A percentile compares a stretch with the other conserved stretches of the same genome.
phyloP scores from a whole-genome alignment of 164 flowering plant genomes.

The Piper longum region DNA sequence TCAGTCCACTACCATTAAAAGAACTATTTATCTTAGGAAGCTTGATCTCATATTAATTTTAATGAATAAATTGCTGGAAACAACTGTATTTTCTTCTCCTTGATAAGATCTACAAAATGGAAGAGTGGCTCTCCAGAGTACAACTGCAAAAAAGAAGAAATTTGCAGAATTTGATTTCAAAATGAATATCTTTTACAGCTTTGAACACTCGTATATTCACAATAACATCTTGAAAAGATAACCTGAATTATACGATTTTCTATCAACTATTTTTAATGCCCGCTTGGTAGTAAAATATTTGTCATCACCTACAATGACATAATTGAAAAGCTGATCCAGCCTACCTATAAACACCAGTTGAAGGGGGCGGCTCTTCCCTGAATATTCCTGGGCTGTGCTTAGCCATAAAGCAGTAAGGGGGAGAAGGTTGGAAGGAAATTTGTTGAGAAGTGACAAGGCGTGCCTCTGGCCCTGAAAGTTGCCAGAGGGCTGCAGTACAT shows the following conservation, averaged over 20 bases:
- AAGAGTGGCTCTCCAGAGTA: slow-evolving; percentile 64
- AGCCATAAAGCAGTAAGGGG: background rate
- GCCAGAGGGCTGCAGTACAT: background rate
- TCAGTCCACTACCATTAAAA: background rate
- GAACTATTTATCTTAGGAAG: background rate
- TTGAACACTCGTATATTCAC: too few species aligned
- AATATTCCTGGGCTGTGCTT: slow-evolving; percentile 5
- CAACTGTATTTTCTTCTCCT: slow-evolving; percentile 47
- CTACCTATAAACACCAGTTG: background rate
- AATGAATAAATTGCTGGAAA: slow-evolving; percentile 54
- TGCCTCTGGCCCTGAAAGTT: slow-evolving; percentile 5
- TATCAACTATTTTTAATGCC: too few species aligned
- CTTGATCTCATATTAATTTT: slow-evolving; percentile 39
- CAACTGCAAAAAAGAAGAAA: slow-evolving; percentile 30
- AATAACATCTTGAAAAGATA: too few species aligned
- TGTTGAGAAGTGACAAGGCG: slow-evolving; percentile 4
- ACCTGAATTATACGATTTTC: too few species aligned
- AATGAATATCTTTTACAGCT: too few species aligned
- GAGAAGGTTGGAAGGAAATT: background rate
- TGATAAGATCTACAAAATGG: slow-evolving; percentile 48
- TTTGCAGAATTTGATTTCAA: too few species aligned
- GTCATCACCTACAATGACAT: slow-evolving; percentile 3
- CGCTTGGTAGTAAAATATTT: slow-evolving; percentile 2
- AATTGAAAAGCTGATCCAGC: background rate
- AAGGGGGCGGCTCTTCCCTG: background rate